phyloP scores from a whole-genome alignment of 495 filamentous ascomycete genomes.

The Penicillium soppii region DNA sequence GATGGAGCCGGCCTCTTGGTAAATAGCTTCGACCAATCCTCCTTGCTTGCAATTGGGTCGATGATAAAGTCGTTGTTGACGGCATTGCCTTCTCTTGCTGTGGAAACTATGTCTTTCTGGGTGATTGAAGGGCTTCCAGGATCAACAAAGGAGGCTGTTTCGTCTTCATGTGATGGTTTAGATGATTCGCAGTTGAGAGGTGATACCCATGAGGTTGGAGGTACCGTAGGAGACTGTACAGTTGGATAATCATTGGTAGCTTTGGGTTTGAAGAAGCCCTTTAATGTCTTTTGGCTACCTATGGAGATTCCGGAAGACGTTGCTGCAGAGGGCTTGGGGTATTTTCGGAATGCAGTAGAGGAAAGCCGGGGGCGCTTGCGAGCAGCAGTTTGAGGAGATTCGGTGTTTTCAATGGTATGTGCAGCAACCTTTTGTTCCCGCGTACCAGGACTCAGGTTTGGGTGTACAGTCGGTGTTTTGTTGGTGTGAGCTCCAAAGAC shows the following conservation, averaged over 20 bases:
- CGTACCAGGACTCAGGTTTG: too few relatives aligned
- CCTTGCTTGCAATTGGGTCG: conserved; percentile 72
- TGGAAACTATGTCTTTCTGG: not conserved
- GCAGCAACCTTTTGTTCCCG: not conserved
- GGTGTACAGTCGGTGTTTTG: too few relatives aligned
- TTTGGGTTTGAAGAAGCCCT: conserved; percentile 75
- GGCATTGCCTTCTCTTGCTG: not conserved
- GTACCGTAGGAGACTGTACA: not conserved
- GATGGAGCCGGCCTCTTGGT: conserved; percentile 68
- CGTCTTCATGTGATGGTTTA: not conserved
- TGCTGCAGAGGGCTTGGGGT: conserved; percentile 41
- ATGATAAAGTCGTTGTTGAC: conserved; percentile 42
- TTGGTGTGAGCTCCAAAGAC: too few relatives aligned
- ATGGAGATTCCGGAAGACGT: conserved; percentile 18
- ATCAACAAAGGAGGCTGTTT: not conserved
- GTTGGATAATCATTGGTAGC: not conserved
- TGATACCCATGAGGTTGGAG: not conserved
- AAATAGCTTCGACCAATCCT: conserved; percentile 85
- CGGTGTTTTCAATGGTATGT: not conserved
- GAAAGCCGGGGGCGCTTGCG: conserved; percentile 32
- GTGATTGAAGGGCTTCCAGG: not conserved
- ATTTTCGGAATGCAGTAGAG: conserved; percentile 34
- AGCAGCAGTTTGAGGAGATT: conserved; percentile 13
- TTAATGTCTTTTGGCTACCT: conserved; percentile 71
- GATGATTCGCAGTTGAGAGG: not conserved